A percentile compares a stretch with the other conserved stretches of the same genome.
Conservation (phyloP, 169 alveolate genomes). For the Cryptosporidium meleagridis region DNA sequence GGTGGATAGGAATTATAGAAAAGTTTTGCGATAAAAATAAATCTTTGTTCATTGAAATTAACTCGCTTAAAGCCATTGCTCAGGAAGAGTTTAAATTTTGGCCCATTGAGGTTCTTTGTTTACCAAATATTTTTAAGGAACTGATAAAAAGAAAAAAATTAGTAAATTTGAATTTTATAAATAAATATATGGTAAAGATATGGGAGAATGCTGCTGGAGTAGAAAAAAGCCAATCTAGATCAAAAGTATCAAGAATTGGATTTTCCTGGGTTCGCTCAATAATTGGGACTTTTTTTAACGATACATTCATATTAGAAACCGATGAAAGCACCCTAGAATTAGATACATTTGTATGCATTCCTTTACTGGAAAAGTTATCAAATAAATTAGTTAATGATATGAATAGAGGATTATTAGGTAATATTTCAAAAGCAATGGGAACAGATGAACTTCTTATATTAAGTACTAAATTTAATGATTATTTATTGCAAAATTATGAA, state of each 20-base stretch:
- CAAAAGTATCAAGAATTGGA: constrained; percentile 4
- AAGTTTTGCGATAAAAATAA: constrained; percentile 9
- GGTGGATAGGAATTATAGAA: constrained; percentile 56
- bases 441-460: constrained; percentile 7
- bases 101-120: constrained; percentile 72
- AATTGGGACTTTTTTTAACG: neutral
- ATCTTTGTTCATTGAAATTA: constrained; percentile 25
- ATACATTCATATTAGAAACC: neutral
- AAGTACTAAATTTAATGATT: constrained; percentile 1
- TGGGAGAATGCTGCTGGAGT: constrained; percentile 36
- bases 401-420: constrained; percentile 16
- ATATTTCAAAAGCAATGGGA: neutral
- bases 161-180: neutral
- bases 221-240: neutral
- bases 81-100: constrained; percentile 42
- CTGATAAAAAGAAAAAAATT: constrained; percentile 24
- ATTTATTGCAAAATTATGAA: neutral
- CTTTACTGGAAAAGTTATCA: constrained; percentile 2
- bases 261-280: constrained; percentile 42
- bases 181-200: neutral
- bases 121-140: constrained; percentile 34
- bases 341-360: constrained; percentile 26
- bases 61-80: neutral
- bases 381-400: constrained; percentile 28
- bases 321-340: neutral